Percentiles rank a stretch among this genome's conserved stretches.
Evolutionary conservation across 2,329 filamentous ascomycete species (phyloP).

Genomic region (Paecilomyces dactylethromorphus): DNA sequence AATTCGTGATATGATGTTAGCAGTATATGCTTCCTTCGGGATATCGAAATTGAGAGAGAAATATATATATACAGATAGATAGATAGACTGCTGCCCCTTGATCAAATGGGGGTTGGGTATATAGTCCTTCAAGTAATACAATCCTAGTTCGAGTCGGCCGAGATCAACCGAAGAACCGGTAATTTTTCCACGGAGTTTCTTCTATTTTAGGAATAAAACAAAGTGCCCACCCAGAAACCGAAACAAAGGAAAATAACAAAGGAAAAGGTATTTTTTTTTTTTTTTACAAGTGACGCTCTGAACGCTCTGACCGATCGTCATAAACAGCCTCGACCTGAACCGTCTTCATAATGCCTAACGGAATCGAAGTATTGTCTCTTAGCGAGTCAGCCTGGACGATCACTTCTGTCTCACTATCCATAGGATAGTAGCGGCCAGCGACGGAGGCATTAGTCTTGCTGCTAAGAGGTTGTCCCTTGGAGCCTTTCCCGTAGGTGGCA

Average conservation of each 20-base stretch:
- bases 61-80: no score
- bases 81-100: no score
- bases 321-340: background rate
- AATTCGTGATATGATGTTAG: no score
- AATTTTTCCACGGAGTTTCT: background rate
- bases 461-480: background rate
- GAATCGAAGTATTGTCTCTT: background rate
- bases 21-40: no score
- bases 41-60: no score
- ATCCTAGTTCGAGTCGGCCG: no score
- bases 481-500: background rate
- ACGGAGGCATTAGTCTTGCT: background rate
- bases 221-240: background rate
- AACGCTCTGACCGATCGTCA: background rate
- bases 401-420: conserved; percentile 1
- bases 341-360: conserved; percentile 1
- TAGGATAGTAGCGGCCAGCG: background rate
- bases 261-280: no score
- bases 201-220: background rate
- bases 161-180: background rate
- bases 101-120: no score
- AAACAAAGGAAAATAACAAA: background rate
- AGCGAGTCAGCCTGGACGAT: background rate
- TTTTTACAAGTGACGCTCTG: no score
- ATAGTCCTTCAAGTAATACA: no score